These are phyloP conservation scores for Agastache rugosa DNA, from an alignment of 257 asterid species.

Conservation along the genomic window DNA sequence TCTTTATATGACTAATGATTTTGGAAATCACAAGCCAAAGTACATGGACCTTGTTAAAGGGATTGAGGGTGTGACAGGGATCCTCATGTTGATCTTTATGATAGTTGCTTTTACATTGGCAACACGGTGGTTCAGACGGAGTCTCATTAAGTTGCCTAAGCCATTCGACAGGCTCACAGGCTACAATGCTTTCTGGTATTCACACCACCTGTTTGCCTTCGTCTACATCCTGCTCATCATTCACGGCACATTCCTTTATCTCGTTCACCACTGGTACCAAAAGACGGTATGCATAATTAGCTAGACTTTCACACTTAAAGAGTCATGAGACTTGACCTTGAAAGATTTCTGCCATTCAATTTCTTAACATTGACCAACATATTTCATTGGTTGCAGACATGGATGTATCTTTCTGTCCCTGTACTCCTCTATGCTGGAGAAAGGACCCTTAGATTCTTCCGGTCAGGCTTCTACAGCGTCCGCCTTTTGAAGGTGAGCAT, in stretches of 20 bases:
- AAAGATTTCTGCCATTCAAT: slow-evolving; percentile 4
- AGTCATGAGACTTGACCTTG: background rate
- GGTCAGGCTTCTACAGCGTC: slow-evolving; percentile 75
- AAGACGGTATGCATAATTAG: slow-evolving; percentile 66
- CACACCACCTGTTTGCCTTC: slow-evolving; percentile 79
- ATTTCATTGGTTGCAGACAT: slow-evolving; percentile 61
- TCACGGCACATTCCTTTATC: slow-evolving; percentile 77
- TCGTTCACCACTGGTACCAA: slow-evolving; percentile 77
- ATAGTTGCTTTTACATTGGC: slow-evolving; percentile 84
- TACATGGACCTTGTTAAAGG: slow-evolving; percentile 73
- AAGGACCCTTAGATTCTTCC: slow-evolving; percentile 81
- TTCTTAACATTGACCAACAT: background rate
- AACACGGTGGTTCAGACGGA: slow-evolving; percentile 80
- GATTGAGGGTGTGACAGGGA: slow-evolving; percentile 82
- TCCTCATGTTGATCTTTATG: slow-evolving; percentile 79
- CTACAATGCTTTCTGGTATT: slow-evolving; percentile 95
- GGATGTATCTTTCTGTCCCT: slow-evolving; percentile 97
- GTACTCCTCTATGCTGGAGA: slow-evolving; percentile 90
- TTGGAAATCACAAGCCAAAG: slow-evolving; percentile 62
- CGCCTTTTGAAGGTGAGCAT: slow-evolving; percentile 72
- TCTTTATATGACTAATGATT: slow-evolving; percentile 47
- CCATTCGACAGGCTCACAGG: slow-evolving; percentile 95
- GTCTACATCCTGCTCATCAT: slow-evolving; percentile 83
- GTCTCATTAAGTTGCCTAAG: slow-evolving; percentile 83
- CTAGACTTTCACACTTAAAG: background rate